Conservation (phyloP, 2,329 filamentous ascomycete genomes). For the Fonsecaea nubica region DNA sequence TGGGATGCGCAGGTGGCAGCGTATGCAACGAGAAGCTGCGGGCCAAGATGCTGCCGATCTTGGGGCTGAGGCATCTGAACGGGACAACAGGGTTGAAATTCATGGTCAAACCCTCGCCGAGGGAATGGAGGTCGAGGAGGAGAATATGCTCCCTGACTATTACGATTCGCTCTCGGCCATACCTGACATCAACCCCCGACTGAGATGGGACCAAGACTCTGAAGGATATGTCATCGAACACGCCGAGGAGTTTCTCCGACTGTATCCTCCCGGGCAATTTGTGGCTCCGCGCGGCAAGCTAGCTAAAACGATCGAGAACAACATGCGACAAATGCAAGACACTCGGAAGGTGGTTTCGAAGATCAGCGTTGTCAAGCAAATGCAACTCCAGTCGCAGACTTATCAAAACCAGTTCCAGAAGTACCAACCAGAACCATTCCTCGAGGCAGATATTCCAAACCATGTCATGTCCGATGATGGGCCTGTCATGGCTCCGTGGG, state of each 20-base stretch:
- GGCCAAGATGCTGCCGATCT: slow-evolving; percentile 54
- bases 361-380: slow-evolving; percentile 97
- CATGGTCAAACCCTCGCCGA: slow-evolving; percentile 82
- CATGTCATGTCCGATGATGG: slow-evolving; percentile 89
- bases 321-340: slow-evolving; percentile 94
- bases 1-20: slow-evolving; percentile 87
- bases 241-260: slow-evolving; percentile 79
- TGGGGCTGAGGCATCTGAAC: slow-evolving; percentile 48
- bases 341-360: slow-evolving; percentile 95
- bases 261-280: slow-evolving; percentile 78
- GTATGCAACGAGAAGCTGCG: slow-evolving; percentile 73
- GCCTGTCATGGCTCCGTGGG: slow-evolving; percentile 81
- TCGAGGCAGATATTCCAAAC: slow-evolving; percentile 84
- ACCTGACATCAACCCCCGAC: slow-evolving; percentile 77
- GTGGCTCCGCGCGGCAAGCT: slow-evolving; percentile 75
- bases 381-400: slow-evolving; percentile 97
- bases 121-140: slow-evolving; percentile 89
- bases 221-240: slow-evolving; percentile 90
- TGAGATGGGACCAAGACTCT: slow-evolving; percentile 87
- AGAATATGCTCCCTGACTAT: slow-evolving; percentile 87
- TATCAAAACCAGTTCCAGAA: slow-evolving; percentile 99
- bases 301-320: slow-evolving; percentile 81
- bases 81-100: slow-evolving; percentile 43
- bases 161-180: slow-evolving; percentile 87
- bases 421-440: slow-evolving; percentile 87